phyloP scores from a whole-genome alignment of 2,329 filamentous ascomycete genomes.

The Colletotrichum nymphaeae region DNA sequence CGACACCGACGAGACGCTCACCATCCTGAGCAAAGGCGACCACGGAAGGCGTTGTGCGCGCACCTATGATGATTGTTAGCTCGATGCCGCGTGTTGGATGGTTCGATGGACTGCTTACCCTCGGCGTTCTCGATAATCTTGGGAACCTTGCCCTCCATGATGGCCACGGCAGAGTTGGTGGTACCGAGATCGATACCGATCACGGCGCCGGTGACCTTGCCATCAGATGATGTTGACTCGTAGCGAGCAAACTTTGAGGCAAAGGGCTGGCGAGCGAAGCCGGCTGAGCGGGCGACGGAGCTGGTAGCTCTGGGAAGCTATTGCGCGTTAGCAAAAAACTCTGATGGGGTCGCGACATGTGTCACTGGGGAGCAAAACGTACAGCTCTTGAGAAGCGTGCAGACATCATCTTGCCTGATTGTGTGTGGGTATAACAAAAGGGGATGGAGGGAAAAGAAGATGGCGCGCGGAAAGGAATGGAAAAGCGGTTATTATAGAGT shows the following conservation, averaged over 20 bases:
- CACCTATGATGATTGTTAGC: constrained; percentile 63
- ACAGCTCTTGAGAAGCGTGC: constrained; percentile 80
- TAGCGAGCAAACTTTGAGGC: constrained; percentile 81
- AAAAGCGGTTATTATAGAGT: constrained; percentile 36
- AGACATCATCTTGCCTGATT: constrained; percentile 72
- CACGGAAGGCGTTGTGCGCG: constrained; percentile 91
- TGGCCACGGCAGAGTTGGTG: constrained; percentile 95
- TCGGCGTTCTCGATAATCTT: constrained; percentile 99
- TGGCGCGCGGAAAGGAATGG: constrained; percentile 35
- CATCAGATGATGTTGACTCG: constrained; percentile 74
- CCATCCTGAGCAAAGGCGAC: constrained; percentile 96
- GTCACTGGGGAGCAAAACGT: constrained; percentile 50
- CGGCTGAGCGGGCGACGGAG: constrained; percentile 74
- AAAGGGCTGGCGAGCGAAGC: constrained; percentile 76
- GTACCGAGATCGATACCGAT: constrained; percentile 99
- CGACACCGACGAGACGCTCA: constrained; percentile 95
- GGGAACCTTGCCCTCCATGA: constrained; percentile 96
- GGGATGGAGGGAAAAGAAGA: constrained; percentile 39
- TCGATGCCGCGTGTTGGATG: background rate
- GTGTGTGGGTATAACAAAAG: constrained; percentile 40
- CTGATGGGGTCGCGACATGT: constrained; percentile 28
- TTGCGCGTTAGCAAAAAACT: constrained; percentile 41
- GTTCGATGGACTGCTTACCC: constrained; percentile 65
- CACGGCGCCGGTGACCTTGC: constrained; percentile 93
- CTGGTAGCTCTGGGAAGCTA: constrained; percentile 84